A percentile compares a stretch with the other conserved stretches of the same genome.
Evolutionary conservation across 2,329 filamentous ascomycete species (phyloP).

Genomic region (Sphaerulina musiva): DNA sequence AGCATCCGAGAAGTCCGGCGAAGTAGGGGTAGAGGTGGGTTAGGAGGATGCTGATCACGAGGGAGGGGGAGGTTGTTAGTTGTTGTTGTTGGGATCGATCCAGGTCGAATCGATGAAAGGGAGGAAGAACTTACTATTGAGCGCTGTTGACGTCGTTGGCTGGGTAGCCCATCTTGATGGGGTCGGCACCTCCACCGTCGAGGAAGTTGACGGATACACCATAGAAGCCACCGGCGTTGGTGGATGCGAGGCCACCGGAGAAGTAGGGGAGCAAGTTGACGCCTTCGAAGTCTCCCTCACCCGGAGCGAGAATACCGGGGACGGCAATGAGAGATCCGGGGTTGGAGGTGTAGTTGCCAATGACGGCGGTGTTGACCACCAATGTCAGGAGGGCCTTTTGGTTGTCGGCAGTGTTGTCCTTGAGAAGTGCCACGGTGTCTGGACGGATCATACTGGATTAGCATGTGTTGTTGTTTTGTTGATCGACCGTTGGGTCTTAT

Average conservation of each 20-base stretch:
- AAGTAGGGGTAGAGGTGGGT: conserved; percentile 60
- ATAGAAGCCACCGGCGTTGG: conserved; percentile 43
- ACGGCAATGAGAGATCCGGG: conserved; percentile 32
- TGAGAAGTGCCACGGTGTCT: conserved; percentile 51
- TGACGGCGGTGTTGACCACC: conserved; percentile 57
- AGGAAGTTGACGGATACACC: conserved; percentile 54
- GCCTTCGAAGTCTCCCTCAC: conserved; percentile 44
- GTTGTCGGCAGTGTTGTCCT: conserved; percentile 53
- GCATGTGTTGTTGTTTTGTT: background rate
- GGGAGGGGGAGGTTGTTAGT: background rate
- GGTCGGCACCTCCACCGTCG: conserved; percentile 53
- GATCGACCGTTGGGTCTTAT: too few relatives aligned
- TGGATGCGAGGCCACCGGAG: conserved; percentile 48
- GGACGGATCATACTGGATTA: background rate
- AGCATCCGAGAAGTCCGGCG: conserved; percentile 53
- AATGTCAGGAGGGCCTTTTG: conserved; percentile 51
- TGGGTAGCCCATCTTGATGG: conserved; percentile 51
- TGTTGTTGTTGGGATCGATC: background rate
- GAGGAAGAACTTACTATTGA: conserved; percentile 46
- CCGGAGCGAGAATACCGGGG: conserved; percentile 49
- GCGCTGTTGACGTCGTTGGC: conserved; percentile 46
- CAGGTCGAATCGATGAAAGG: too few relatives aligned
- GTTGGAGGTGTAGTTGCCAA: conserved; percentile 38
- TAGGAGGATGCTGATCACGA: conserved; percentile 44
- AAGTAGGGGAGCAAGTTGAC: conserved; percentile 57